phyloP scores from a whole-genome alignment of 257 asterid species.

The Lycium ferocissimum region DNA sequence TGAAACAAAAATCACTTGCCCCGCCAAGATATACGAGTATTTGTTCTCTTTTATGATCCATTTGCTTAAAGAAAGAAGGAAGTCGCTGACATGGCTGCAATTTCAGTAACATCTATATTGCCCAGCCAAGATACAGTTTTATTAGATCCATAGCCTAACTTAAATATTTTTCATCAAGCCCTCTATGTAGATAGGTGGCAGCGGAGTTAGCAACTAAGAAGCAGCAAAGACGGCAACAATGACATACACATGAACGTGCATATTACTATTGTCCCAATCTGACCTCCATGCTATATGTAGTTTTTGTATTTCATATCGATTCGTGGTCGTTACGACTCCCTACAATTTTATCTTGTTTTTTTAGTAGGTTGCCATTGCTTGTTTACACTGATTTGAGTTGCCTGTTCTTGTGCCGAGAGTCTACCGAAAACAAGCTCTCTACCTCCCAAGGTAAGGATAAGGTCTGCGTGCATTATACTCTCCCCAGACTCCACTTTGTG shows the following conservation, averaged over 20 bases:
- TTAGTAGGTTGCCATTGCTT: no score
- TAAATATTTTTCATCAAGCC: slow-evolving; percentile 16
- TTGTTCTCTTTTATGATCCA: not conserved
- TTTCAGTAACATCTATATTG: not conserved
- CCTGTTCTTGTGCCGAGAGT: no score
- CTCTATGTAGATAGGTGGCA: not conserved
- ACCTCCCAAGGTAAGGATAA: no score
- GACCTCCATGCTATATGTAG: not conserved
- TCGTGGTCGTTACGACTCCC: no score
- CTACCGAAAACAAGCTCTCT: no score
- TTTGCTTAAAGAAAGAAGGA: not conserved
- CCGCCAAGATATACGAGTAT: not conserved
- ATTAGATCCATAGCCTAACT: not conserved
- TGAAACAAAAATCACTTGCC: slow-evolving; percentile 24
- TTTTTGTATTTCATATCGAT: no score
- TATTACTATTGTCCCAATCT: not conserved
- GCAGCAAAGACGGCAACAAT: slow-evolving; percentile 22
- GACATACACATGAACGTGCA: not conserved
- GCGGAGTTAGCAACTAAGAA: not conserved
- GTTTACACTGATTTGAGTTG: no score
- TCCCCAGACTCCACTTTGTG: no score
- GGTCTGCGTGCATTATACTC: no score
- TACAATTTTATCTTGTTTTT: no score
- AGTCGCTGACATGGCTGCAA: slow-evolving; percentile 42
- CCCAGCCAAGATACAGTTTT: slow-evolving; percentile 25